A percentile compares a stretch with the other conserved stretches of the same genome.
Conservation (phyloP, 192 early-diverging fungal genomes). For the Mortierella antarctica region DNA sequence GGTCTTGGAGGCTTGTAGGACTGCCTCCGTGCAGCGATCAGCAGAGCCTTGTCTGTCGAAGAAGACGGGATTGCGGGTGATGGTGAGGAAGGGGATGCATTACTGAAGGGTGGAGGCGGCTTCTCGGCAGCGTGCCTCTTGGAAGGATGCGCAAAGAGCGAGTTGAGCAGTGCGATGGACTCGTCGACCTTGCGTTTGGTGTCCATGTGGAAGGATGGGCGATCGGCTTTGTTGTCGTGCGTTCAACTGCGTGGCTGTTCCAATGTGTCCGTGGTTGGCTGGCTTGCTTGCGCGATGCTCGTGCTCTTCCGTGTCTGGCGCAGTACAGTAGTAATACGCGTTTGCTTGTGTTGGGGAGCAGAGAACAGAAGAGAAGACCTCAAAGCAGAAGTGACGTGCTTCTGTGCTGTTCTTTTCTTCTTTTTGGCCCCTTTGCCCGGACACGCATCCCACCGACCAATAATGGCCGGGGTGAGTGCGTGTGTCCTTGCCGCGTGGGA, state of each 20-base stretch:
- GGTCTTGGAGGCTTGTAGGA: slow-evolving; percentile 32
- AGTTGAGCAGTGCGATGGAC: slow-evolving; percentile 46
- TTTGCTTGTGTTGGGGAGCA: not conserved
- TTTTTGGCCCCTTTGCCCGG: too few species aligned
- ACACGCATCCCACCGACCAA: too few species aligned
- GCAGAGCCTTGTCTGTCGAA: not conserved
- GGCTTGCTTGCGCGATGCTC: not conserved
- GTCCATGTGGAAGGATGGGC: slow-evolving; percentile 10
- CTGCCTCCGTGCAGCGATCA: slow-evolving; percentile 5
- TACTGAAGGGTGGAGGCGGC: not conserved
- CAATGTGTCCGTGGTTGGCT: not conserved
- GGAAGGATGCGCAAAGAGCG: slow-evolving; percentile 33
- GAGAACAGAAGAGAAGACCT: not conserved
- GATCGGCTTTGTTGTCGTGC: not conserved
- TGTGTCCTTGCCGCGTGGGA: too few species aligned
- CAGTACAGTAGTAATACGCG: too few species aligned
- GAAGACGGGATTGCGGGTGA: not conserved
- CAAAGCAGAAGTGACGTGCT: too few species aligned
- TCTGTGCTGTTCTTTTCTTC: too few species aligned
- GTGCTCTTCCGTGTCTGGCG: not conserved
- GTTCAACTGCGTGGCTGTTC: not conserved
- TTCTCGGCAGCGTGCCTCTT: slow-evolving; percentile 11
- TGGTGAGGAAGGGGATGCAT: not conserved
- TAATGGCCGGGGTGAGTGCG: too few species aligned
- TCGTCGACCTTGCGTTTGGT: slow-evolving; percentile 47